Percentiles rank a stretch among this genome's conserved stretches.
These are phyloP conservation scores for Vinca major DNA, from an alignment of 305 asterid genomes.

Conservation along the genomic window DNA sequence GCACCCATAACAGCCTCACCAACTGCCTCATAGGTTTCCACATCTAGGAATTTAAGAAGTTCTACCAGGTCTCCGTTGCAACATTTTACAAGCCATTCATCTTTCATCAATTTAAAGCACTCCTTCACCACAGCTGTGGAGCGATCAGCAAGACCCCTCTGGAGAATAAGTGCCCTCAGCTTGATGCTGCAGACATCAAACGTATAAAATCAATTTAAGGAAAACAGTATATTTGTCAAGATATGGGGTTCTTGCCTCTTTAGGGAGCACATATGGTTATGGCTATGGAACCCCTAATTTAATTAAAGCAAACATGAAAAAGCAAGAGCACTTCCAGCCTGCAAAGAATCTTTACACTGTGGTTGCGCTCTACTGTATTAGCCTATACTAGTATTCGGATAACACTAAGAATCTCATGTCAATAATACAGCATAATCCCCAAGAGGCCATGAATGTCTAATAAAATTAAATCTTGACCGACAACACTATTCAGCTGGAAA, in stretches of 20 bases:
- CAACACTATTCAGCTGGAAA: not conserved
- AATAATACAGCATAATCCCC: not conserved
- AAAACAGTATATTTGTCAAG: not conserved
- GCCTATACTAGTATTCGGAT: not conserved
- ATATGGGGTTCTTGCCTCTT: not conserved
- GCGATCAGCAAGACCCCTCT: slow-evolving; percentile 93
- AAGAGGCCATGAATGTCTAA: not conserved
- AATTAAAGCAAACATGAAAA: no score
- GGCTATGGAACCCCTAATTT: not conserved
- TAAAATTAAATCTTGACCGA: not conserved
- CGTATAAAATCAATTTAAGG: not conserved
- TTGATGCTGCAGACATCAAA: slow-evolving; percentile 55
- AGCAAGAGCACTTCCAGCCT: not conserved
- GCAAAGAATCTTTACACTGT: not conserved
- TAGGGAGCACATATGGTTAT: not conserved
- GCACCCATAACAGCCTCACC: slow-evolving; percentile 68
- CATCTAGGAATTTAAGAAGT: slow-evolving; percentile 84
- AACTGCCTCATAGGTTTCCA: slow-evolving; percentile 88
- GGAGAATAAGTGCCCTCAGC: slow-evolving; percentile 73
- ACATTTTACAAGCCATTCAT: slow-evolving; percentile 80
- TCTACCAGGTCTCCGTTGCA: slow-evolving; percentile 68
- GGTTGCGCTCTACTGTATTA: not conserved
- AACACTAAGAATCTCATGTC: not conserved
- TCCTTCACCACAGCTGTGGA: slow-evolving; percentile 66
- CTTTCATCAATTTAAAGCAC: slow-evolving; percentile 77